Evolutionary conservation across 139 green algal genomes (phyloP).

Genomic region (Yamagishiella unicocca): DNA sequence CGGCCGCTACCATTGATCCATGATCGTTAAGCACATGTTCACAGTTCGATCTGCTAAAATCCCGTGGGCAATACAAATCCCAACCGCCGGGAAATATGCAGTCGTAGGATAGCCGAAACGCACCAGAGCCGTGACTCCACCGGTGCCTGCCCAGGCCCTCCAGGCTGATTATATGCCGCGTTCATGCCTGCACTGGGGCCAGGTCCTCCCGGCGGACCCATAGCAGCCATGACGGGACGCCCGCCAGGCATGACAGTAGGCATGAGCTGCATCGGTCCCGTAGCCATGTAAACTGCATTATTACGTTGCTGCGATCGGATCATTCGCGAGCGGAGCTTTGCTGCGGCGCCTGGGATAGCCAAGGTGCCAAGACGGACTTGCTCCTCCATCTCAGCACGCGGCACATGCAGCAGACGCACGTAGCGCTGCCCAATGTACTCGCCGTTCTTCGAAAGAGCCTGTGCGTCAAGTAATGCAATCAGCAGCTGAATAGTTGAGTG

Average conservation of each 20-base stretch:
- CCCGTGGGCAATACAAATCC: too few species aligned
- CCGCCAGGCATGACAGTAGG: conserved; percentile 18
- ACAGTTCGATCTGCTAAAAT: too few species aligned
- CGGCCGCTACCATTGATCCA: too few species aligned
- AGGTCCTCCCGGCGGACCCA: conserved; percentile 1
- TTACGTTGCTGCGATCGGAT: conserved; percentile 56
- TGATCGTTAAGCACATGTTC: too few species aligned
- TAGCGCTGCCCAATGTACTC: conserved; percentile 81
- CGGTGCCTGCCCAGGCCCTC: neutral
- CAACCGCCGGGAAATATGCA: too few species aligned
- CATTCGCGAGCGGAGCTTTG: conserved; percentile 67
- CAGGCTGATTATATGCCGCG: neutral
- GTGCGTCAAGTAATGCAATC: neutral
- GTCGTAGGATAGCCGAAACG: neutral
- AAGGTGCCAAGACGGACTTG: conserved; percentile 71
- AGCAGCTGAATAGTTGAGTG: neutral
- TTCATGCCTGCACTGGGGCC: neutral
- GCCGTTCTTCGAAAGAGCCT: conserved; percentile 77
- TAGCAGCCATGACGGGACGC: conserved; percentile 2
- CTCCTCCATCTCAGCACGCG: conserved; percentile 78
- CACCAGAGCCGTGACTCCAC: conserved; percentile 38
- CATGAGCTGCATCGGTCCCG: conserved; percentile 43
- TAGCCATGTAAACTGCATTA: conserved; percentile 7
- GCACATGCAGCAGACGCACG: conserved; percentile 77
- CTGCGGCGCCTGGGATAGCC: conserved; percentile 65